Percentiles rank a stretch among this genome's conserved stretches.
Conservation (phyloP, 345 rosid genomes). For the Brassica cretica region DNA sequence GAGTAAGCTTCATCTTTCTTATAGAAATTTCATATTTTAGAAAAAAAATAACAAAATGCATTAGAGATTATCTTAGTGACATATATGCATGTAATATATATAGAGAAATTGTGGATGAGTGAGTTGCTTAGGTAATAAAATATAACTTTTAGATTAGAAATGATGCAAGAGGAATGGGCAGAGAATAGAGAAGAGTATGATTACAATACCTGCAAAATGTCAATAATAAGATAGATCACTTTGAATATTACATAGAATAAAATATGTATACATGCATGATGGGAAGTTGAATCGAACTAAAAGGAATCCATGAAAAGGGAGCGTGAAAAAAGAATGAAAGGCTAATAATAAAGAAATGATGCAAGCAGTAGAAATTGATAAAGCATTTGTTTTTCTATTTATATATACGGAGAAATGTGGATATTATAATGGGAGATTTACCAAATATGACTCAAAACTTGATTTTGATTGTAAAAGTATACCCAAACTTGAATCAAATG, state of each 20-base stretch:
- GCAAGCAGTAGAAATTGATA: slow-evolving; percentile 27
- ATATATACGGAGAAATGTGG: background rate
- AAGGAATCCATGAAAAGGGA: slow-evolving; percentile 35
- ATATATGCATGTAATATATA: background rate
- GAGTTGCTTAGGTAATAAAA: slow-evolving; percentile 16
- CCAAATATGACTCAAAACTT: too few species aligned
- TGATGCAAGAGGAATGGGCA: slow-evolving; percentile 40
- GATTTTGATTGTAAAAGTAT: too few species aligned
- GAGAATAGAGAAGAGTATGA: slow-evolving; percentile 43
- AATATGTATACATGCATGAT: slow-evolving; percentile 38
- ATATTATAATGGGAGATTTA: too few species aligned
- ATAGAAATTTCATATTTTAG: too few species aligned
- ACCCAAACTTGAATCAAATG: too few species aligned
- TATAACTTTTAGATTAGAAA: slow-evolving; percentile 20
- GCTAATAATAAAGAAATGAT: slow-evolving; percentile 40
- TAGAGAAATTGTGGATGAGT: slow-evolving; percentile 19
- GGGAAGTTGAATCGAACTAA: slow-evolving; percentile 39
- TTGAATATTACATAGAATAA: slow-evolving; percentile 25
- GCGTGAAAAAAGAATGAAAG: slow-evolving; percentile 40
- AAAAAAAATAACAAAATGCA: too few species aligned
- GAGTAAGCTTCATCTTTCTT: too few species aligned
- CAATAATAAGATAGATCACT: slow-evolving; percentile 38
- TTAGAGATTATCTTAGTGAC: background rate
- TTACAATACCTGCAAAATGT: slow-evolving; percentile 45
- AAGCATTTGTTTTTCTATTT: slow-evolving; percentile 26